phyloP scores from a whole-genome alignment of 306 rosid species.

The Cajanus cajan region DNA sequence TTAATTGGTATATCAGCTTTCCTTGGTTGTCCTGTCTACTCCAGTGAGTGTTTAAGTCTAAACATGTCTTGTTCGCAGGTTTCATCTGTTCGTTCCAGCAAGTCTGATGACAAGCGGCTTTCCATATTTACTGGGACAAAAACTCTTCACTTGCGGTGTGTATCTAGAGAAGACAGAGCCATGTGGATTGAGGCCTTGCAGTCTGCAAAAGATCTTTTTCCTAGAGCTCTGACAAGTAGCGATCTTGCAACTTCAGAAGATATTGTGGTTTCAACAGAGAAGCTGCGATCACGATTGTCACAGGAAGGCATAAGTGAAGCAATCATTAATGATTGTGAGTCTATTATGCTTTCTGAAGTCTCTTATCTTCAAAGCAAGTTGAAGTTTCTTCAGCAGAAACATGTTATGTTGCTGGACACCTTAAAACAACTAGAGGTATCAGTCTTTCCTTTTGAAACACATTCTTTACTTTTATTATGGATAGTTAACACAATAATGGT shows the following conservation, averaged over 20 bases:
- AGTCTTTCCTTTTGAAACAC: constrained; percentile 14
- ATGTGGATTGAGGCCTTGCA: constrained; percentile 87
- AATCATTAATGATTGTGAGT: constrained; percentile 78
- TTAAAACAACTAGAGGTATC: constrained; percentile 90
- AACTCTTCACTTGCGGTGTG: constrained; percentile 88
- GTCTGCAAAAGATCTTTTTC: constrained; percentile 91
- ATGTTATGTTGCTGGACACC: constrained; percentile 72
- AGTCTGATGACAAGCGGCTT: constrained; percentile 94
- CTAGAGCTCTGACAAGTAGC: constrained; percentile 64
- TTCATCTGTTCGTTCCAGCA: constrained; percentile 94
- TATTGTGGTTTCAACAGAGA: constrained; percentile 87
- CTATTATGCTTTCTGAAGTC: constrained; percentile 83
- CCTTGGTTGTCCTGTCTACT: constrained; percentile 12
- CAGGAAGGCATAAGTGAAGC: constrained; percentile 79
- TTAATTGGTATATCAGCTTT: background rate
- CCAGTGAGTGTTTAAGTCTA: constrained; percentile 32
- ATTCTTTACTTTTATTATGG: background rate
- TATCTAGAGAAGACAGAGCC: constrained; percentile 83
- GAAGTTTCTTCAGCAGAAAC: constrained; percentile 80
- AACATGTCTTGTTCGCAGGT: constrained; percentile 61
- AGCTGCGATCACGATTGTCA: constrained; percentile 65
- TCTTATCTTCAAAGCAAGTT: constrained; percentile 78
- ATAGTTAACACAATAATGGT: constrained; percentile 16
- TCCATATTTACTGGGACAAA: constrained; percentile 93
- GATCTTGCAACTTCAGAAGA: constrained; percentile 80